These are phyloP conservation scores for Suillus occidentalis DNA, from an alignment of 768 basidiomycete genomes.

Conservation along the genomic window DNA sequence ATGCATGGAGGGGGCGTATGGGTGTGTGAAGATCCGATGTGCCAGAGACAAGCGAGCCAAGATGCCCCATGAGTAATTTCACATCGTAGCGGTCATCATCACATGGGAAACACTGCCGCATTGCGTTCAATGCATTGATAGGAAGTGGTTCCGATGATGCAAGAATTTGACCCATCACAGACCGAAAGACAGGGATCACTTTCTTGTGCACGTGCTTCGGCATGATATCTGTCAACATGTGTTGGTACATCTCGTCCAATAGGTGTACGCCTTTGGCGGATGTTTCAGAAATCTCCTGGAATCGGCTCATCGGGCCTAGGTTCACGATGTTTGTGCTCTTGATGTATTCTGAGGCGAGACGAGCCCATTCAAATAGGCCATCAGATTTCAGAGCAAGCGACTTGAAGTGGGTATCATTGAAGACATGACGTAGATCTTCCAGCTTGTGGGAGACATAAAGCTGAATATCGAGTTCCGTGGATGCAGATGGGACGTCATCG, in stretches of 20 bases:
- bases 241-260: slow-evolving; percentile 6
- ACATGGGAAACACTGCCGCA: slow-evolving; percentile 9
- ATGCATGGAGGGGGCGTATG: slow-evolving; percentile 24
- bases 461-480: slow-evolving; percentile 4
- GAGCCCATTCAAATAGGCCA: slow-evolving; percentile 11
- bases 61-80: not conserved
- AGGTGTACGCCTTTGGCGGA: not conserved
- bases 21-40: not conserved
- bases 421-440: not conserved
- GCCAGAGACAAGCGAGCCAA: slow-evolving; percentile 10
- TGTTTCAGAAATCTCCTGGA: not conserved
- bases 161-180: slow-evolving; percentile 7
- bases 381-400: slow-evolving; percentile 3
- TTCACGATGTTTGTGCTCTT: not conserved
- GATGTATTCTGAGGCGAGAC: slow-evolving; percentile 12
- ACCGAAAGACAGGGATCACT: not conserved
- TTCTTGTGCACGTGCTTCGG: not conserved
- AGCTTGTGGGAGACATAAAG: slow-evolving; percentile 1
- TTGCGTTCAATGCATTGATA: not conserved
- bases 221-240: not conserved
- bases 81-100: slow-evolving; percentile 21
- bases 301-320: not conserved
- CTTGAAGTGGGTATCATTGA: not conserved
- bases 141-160: slow-evolving; percentile 7
- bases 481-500: not conserved